Conservation (phyloP, 108 stramenopile genomes). For the Poteriospumella lacustris region DNA sequence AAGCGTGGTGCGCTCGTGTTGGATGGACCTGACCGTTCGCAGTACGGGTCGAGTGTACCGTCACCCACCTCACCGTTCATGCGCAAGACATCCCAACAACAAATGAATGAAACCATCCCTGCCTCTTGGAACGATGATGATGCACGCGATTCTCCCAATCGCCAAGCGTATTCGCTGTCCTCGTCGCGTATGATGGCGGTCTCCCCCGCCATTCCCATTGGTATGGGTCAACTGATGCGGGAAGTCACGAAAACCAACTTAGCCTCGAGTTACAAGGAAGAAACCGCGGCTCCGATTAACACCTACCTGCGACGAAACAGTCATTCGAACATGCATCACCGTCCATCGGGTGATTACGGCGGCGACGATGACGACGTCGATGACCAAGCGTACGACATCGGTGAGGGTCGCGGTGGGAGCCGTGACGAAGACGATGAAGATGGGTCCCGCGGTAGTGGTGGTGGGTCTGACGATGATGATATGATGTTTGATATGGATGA, state of each 20-base stretch:
- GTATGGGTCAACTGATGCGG: neutral
- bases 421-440: neutral
- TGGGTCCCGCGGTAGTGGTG: neutral
- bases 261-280: neutral
- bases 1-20: neutral
- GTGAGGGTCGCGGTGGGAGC: neutral
- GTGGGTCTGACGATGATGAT: neutral
- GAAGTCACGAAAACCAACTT: neutral
- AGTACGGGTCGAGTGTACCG: neutral
- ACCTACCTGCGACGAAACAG: neutral
- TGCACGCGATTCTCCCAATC: too few relatives aligned
- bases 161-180: neutral
- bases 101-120: neutral
- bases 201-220: neutral
- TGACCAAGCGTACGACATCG: neutral
- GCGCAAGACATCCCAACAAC: neutral
- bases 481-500: constrained; percentile 25
- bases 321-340: neutral
- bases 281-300: neutral
- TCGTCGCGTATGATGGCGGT: neutral
- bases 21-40: neutral
- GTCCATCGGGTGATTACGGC: neutral
- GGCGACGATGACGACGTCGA: constrained; percentile 4
- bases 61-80: neutral
- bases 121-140: neutral